Evolutionary conservation across 73 alveolate genomes (phyloP).

Genomic region (Durusdinium trenchii): DNA sequence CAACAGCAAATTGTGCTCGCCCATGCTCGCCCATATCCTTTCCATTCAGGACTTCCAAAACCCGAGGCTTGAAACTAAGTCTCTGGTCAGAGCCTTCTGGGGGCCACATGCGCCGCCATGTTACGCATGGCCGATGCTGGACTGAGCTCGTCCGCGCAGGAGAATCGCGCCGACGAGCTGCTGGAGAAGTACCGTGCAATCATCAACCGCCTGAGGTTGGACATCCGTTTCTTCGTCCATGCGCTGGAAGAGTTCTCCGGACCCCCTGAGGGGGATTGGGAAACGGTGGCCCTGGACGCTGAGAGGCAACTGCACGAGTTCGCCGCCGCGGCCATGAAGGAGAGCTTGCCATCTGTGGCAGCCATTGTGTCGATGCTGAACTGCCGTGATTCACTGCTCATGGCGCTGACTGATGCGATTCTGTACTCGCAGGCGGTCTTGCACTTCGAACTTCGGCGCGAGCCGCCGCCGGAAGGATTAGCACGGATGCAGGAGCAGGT

Average conservation of each 20-base stretch:
- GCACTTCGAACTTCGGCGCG: background rate
- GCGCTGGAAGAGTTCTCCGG: conserved; percentile 34
- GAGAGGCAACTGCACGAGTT: conserved; percentile 63
- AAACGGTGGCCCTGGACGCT: conserved; percentile 37
- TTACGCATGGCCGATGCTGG: too few relatives aligned
- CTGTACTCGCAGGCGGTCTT: conserved; percentile 84
- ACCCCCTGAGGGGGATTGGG: conserved; percentile 24
- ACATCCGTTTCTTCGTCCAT: conserved; percentile 55
- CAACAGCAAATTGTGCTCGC: too few relatives aligned
- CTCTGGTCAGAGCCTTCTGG: too few relatives aligned
- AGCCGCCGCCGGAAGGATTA: background rate
- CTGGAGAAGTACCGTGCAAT: conserved; percentile 49
- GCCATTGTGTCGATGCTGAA: conserved; percentile 78
- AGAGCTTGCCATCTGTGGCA: conserved; percentile 67
- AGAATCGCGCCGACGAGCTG: conserved; percentile 48
- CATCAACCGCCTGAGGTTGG: conserved; percentile 55
- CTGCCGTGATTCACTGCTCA: conserved; percentile 53
- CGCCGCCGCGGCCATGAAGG: conserved; percentile 47
- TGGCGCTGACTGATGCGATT: conserved; percentile 74
- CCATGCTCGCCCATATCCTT: too few relatives aligned
- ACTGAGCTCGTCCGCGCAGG: conserved; percentile 18
- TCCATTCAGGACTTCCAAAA: too few relatives aligned
- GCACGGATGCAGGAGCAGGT: conserved; percentile 67
- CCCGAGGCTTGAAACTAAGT: too few relatives aligned
- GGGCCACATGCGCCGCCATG: too few relatives aligned